These are phyloP conservation scores for Aurantiochytrium sp. DNA, from an alignment of 108 stramenopile species.

Conservation along the genomic window DNA sequence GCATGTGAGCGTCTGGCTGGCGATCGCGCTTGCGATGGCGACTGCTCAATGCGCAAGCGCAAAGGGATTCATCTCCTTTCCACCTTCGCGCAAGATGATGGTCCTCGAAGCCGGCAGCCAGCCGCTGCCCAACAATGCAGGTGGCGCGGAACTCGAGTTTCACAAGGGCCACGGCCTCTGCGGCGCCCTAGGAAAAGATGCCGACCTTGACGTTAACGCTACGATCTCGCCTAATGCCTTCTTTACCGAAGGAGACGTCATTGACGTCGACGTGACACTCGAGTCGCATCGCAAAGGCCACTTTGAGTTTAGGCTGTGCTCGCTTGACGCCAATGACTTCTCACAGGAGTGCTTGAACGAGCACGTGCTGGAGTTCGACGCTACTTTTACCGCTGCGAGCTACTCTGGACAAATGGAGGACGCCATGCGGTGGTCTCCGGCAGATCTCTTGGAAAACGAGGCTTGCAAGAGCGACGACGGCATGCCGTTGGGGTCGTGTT, in stretches of 20 bases:
- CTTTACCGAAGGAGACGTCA: background rate
- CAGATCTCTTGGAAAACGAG: background rate
- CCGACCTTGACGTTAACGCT: background rate
- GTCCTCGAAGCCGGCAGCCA: too few relatives aligned
- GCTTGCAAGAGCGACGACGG: too few relatives aligned
- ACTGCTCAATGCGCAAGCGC: too few relatives aligned
- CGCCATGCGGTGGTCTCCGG: background rate
- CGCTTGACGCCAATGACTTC: background rate
- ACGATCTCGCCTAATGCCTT: background rate
- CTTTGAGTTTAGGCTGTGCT: background rate
- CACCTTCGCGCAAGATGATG: too few relatives aligned
- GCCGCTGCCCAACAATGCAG: slow-evolving; percentile 34
- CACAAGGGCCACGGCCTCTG: background rate
- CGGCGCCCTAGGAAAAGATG: background rate
- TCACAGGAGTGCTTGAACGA: background rate
- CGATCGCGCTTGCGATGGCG: too few relatives aligned
- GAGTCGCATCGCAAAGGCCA: background rate
- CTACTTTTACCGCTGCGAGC: background rate
- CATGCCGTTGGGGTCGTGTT: too few relatives aligned
- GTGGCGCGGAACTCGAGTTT: background rate
- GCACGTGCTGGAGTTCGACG: background rate
- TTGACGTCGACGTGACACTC: background rate
- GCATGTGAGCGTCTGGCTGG: too few relatives aligned
- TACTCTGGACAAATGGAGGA: background rate
- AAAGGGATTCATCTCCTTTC: too few relatives aligned